Conservation (phyloP, 2,329 filamentous ascomycete species). For the Cadophora luteo-olivacea region DNA sequence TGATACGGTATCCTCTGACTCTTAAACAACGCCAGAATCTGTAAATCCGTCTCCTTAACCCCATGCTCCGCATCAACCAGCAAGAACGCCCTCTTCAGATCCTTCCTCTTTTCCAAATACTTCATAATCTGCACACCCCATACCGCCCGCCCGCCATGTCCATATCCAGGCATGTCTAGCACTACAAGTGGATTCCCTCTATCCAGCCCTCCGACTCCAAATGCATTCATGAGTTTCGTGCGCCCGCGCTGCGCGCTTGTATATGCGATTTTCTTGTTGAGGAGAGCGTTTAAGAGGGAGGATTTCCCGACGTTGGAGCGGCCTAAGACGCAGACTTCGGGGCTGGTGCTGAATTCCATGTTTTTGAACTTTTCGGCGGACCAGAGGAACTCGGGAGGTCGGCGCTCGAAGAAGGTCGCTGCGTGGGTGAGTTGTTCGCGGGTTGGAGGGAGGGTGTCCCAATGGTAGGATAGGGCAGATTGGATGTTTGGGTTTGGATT, state of each 20-base stretch:
- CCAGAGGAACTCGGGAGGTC: constrained; percentile 62
- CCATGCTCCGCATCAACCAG: constrained; percentile 69
- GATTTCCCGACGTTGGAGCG: constrained; percentile 76
- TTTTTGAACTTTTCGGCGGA: constrained; percentile 64
- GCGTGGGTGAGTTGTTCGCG: constrained; percentile 52
- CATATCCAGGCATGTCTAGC: constrained; percentile 76
- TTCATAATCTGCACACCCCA: constrained; percentile 75
- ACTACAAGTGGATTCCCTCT: constrained; percentile 55
- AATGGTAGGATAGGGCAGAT: constrained; percentile 51
- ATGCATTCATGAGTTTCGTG: constrained; percentile 71
- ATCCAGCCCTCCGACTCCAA: constrained; percentile 57
- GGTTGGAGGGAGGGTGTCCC: constrained; percentile 56
- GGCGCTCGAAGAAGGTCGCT: constrained; percentile 52
- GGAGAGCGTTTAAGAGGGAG: constrained; percentile 68
- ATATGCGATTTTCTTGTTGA: constrained; percentile 57
- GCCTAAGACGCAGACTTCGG: constrained; percentile 62
- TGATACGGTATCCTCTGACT: constrained; percentile 66
- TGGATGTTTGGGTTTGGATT: constrained; percentile 1
- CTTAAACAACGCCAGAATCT: constrained; percentile 62
- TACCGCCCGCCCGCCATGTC: constrained; percentile 62
- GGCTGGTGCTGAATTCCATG: constrained; percentile 55
- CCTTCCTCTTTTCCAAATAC: constrained; percentile 64
- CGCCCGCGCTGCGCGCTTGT: constrained; percentile 65
- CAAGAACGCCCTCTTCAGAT: constrained; percentile 65
- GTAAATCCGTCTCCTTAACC: constrained; percentile 64